phyloP scores from a whole-genome alignment of 495 filamentous ascomycete genomes.

The Lophium mytilinum region DNA sequence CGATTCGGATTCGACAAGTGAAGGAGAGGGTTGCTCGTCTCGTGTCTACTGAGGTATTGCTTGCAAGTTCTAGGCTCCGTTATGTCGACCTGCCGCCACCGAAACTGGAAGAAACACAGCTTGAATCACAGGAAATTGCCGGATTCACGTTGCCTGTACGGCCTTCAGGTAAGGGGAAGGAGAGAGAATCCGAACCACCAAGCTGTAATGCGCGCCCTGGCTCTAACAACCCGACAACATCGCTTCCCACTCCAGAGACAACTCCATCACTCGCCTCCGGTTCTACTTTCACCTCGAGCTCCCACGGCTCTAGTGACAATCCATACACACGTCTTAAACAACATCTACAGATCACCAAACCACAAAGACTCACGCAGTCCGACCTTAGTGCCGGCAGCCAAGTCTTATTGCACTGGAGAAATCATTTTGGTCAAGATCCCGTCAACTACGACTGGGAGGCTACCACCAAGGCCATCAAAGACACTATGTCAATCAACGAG shows the following conservation, averaged over 20 bases:
- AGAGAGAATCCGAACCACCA: not conserved
- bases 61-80: conserved; percentile 14
- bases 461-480: conserved; percentile 3
- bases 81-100: not conserved
- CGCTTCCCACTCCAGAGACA: conserved; percentile 10
- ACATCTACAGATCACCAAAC: conserved; percentile 15
- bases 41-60: conserved; percentile 21
- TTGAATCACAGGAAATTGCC: not conserved
- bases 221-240: not conserved
- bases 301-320: not conserved
- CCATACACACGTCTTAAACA: conserved; percentile 10
- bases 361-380: not conserved
- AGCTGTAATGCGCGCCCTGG: not conserved
- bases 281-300: not conserved
- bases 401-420: conserved; percentile 16
- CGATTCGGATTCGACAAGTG: conserved; percentile 4
- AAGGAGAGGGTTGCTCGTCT: conserved; percentile 17
- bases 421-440: conserved; percentile 8
- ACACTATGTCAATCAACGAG: not conserved
- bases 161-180: not conserved
- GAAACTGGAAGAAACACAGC: not conserved
- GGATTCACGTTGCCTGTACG: not conserved
- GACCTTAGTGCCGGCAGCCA: not conserved
- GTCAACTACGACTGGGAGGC: conserved; percentile 19
- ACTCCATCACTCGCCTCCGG: conserved; percentile 7